A percentile compares a stretch with the other conserved stretches of the same genome.
phyloP scores from a whole-genome alignment of 2,329 filamentous ascomycete genomes.

The Hypoxylon sp. region DNA sequence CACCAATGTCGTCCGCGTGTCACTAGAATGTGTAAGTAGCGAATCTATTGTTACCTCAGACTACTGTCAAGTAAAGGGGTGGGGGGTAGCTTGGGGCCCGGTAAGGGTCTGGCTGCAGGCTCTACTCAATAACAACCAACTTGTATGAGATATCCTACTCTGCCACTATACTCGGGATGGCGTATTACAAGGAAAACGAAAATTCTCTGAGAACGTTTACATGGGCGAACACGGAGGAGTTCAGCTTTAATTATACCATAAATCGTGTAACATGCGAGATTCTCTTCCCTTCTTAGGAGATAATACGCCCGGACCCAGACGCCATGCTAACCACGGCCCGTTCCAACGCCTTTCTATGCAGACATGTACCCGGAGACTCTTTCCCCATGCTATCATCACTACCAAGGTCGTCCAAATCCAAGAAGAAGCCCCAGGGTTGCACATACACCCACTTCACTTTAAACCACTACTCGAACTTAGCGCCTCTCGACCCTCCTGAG shows the following conservation, averaged over 20 bases:
- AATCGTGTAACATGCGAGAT: conserved; percentile 19
- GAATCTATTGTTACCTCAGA: neutral
- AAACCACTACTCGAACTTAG: conserved; percentile 31
- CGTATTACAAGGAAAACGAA: no score
- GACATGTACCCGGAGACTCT: conserved; percentile 2
- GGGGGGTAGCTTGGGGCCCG: neutral
- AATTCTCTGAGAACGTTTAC: neutral
- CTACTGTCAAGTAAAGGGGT: neutral
- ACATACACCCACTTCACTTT: neutral
- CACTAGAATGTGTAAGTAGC: neutral
- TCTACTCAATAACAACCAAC: neutral
- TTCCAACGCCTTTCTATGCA: conserved; percentile 39
- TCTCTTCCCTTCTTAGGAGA: conserved; percentile 6
- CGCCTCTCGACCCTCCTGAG: conserved; percentile 37
- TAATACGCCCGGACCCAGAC: conserved; percentile 26
- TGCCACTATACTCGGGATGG: neutral
- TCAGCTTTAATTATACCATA: conserved; percentile 16
- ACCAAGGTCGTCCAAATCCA: neutral
- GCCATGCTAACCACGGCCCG: conserved; percentile 27
- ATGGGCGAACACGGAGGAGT: neutral
- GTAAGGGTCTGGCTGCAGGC: neutral
- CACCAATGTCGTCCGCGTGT: neutral
- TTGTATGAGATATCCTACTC: neutral
- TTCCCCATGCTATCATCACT: neutral
- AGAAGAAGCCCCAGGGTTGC: neutral